A percentile compares a stretch with the other conserved stretches of the same genome.
These are phyloP conservation scores for Zygoascus hellenicus DNA, from an alignment of 1,139 yeast species.

Conservation along the genomic window DNA sequence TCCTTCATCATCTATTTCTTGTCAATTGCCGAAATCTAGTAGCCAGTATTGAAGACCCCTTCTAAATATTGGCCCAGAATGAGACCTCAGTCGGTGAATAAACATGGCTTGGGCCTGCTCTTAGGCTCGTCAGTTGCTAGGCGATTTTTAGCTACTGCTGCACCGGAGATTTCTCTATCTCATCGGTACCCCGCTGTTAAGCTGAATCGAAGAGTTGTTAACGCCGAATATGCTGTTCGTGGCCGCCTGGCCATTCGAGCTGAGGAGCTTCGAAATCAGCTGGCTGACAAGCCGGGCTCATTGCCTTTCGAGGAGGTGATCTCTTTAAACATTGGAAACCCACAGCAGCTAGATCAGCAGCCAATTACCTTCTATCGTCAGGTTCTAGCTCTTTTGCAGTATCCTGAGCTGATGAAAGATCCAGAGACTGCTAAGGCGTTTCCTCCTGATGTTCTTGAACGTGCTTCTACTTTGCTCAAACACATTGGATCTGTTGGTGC, in stretches of 20 bases:
- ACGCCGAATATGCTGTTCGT: conserved; percentile 92
- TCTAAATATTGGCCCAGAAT: too few species aligned
- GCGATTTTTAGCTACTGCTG: too few species aligned
- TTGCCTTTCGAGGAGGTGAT: conserved; percentile 75
- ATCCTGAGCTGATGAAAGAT: conserved; percentile 58
- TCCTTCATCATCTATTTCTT: too few species aligned
- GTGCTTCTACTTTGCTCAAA: conserved; percentile 58
- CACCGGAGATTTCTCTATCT: too few species aligned
- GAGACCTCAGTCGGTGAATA: too few species aligned
- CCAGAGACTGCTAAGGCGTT: conserved; percentile 35
- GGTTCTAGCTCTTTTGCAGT: conserved; percentile 77
- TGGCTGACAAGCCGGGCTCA: conserved; percentile 49
- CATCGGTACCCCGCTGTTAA: conserved; percentile 34
- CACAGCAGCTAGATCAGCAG: conserved; percentile 89
- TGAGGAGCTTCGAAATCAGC: conserved; percentile 63
- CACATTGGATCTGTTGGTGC: conserved; percentile 86
- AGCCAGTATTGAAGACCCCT: too few species aligned
- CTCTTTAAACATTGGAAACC: conserved; percentile 93
- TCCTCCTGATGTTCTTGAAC: conserved; percentile 64
- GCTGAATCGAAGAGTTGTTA: conserved; percentile 66
- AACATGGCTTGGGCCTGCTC: too few species aligned
- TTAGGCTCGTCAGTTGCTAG: too few species aligned
- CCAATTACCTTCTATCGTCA: conserved; percentile 96
- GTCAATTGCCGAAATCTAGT: too few species aligned
- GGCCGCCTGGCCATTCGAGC: conserved; percentile 93